These are phyloP conservation scores for Botrytis fragariae DNA, from an alignment of 2,329 filamentous ascomycete genomes.

Conservation along the genomic window DNA sequence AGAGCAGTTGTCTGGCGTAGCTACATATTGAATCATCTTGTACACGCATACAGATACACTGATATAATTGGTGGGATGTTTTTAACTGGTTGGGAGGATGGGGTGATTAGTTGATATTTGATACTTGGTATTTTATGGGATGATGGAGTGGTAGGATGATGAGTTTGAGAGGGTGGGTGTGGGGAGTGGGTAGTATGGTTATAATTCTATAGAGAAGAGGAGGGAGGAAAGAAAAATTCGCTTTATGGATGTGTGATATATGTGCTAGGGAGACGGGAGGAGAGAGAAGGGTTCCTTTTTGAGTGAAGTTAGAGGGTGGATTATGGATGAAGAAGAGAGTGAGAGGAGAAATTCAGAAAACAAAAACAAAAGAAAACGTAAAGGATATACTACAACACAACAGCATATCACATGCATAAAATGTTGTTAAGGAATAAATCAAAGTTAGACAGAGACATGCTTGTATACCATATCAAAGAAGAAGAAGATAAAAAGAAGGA, in stretches of 20 bases:
- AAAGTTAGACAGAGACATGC: rapidly evolving
- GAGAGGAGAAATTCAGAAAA: too few relatives aligned
- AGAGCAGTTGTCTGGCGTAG: too few relatives aligned
- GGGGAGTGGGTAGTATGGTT: not conserved
- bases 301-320: too few relatives aligned
- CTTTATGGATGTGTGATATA: not conserved
- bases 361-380: not conserved
- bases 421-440: not conserved
- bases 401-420: not conserved
- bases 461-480: not conserved
- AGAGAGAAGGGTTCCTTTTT: too few relatives aligned
- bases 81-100: too few relatives aligned
- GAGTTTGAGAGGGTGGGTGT: not conserved
- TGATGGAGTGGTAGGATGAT: too few relatives aligned
- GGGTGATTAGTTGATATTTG: too few relatives aligned
- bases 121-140: too few relatives aligned
- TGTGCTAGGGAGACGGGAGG: rapidly evolving
- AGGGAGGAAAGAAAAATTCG: not conserved
- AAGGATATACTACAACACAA: rapidly evolving
- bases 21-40: too few relatives aligned
- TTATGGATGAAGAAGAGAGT: too few relatives aligned
- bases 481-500: not conserved
- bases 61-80: too few relatives aligned
- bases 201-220: not conserved
- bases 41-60: too few relatives aligned